Percentiles rank a stretch among this genome's conserved stretches.
Conservation (phyloP, 805 yeast genomes). For the Myxozyma geophila region DNA sequence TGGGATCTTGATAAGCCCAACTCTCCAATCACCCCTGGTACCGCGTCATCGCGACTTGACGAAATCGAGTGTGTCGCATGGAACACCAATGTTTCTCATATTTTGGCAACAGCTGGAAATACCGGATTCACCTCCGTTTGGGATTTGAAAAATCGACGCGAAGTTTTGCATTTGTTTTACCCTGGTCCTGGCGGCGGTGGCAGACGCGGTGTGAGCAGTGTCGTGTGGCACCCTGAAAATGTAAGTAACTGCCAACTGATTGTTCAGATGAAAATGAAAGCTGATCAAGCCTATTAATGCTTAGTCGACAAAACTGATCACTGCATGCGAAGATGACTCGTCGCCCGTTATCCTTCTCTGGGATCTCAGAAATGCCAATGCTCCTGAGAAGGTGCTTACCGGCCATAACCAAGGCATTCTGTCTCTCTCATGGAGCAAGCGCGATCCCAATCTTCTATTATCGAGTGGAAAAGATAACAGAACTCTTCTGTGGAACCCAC, state of each 20-base stretch:
- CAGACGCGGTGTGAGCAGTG: slow-evolving; percentile 74
- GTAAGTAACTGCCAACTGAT: slow-evolving; percentile 4
- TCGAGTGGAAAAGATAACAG: slow-evolving; percentile 94
- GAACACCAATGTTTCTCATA: slow-evolving; percentile 83
- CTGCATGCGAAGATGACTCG: slow-evolving; percentile 82
- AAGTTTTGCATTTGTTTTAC: slow-evolving; percentile 83
- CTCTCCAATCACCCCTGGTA: slow-evolving; percentile 66
- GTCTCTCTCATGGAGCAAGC: slow-evolving; percentile 90
- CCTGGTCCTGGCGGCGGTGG: slow-evolving; percentile 50
- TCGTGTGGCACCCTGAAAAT: slow-evolving; percentile 87
- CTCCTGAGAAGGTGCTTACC: slow-evolving; percentile 74
- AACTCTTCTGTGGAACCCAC: slow-evolving; percentile 89
- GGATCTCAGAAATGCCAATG: slow-evolving; percentile 92
- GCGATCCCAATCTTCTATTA: slow-evolving; percentile 75
- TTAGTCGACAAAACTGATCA: slow-evolving; percentile 80
- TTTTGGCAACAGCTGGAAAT: slow-evolving; percentile 86
- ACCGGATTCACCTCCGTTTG: slow-evolving; percentile 88
- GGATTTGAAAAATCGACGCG: slow-evolving; percentile 88
- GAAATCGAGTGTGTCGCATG: slow-evolving; percentile 83
- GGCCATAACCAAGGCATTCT: slow-evolving; percentile 90
- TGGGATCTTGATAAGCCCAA: slow-evolving; percentile 80
- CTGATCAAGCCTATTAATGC: too few species aligned
- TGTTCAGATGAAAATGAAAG: too few species aligned
- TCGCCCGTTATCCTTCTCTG: slow-evolving; percentile 83
- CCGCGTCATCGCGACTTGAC: slow-evolving; percentile 77